phyloP scores from a whole-genome alignment of 23 red algal species.

The Gracilaria domingensis region DNA sequence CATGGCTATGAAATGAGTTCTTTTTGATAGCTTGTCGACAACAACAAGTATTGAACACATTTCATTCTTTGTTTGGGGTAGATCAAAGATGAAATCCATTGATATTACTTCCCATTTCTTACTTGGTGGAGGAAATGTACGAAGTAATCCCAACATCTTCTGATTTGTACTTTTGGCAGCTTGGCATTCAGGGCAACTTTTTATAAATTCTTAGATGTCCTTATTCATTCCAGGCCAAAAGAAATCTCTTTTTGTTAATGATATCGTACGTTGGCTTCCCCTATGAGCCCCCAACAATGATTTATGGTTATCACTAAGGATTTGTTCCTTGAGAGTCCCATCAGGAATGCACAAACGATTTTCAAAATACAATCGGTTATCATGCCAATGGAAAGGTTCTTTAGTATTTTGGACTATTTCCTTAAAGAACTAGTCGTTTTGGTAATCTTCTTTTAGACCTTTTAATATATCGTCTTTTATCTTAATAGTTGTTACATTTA shows the following conservation, averaged over 20 bases:
- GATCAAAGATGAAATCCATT: conserved; percentile 44
- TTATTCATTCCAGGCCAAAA: conserved; percentile 53
- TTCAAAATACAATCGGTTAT: conserved; percentile 7
- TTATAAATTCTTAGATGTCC: conserved; percentile 9
- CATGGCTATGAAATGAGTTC: conserved; percentile 23
- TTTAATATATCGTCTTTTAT: conserved; percentile 7
- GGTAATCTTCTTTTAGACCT: not conserved
- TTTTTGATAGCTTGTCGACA: conserved; percentile 49
- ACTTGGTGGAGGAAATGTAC: conserved; percentile 1
- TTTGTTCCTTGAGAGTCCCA: not conserved
- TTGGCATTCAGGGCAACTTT: conserved; percentile 20
- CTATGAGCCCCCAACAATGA: conserved; percentile 24
- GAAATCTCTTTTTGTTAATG: conserved; percentile 34
- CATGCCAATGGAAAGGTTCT: conserved; percentile 6
- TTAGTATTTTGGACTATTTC: not conserved
- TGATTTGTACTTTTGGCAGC: conserved; percentile 29
- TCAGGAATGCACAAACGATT: conserved; percentile 1
- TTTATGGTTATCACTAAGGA: conserved; percentile 13
- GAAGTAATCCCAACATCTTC: not conserved
- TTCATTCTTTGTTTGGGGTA: conserved; percentile 26
- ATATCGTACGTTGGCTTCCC: conserved; percentile 26
- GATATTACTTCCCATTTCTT: conserved; percentile 58
- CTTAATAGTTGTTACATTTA: not conserved
- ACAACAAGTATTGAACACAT: conserved; percentile 30
- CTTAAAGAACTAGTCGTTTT: conserved; percentile 21